Evolutionary conservation across 306 rosid genomes (phyloP).

Genomic region (Pyrus bretschneideri): DNA sequence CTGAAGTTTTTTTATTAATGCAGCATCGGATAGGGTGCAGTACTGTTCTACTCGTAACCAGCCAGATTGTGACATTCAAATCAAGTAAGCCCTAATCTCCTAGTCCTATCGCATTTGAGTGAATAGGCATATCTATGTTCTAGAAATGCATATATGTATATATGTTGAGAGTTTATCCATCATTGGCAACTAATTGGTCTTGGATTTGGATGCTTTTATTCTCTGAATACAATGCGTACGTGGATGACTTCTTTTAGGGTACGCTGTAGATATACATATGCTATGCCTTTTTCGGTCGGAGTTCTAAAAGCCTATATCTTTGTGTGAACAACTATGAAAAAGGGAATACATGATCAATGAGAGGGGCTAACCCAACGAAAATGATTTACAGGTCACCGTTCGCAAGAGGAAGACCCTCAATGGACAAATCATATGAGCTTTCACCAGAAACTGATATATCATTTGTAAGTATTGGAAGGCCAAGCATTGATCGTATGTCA

Average conservation of each 20-base stretch:
- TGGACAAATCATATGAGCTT: constrained; percentile 29
- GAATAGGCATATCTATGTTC: too few relatives aligned
- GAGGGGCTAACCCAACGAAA: neutral
- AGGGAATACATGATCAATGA: neutral
- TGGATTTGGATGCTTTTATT: neutral
- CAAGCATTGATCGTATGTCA: constrained; percentile 35
- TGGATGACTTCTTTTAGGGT: neutral
- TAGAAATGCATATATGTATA: too few relatives aligned
- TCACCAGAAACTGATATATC: constrained; percentile 43
- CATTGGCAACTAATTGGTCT: neutral
- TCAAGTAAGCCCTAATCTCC: constrained; percentile 30
- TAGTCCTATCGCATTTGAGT: too few relatives aligned
- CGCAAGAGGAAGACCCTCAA: constrained; percentile 19
- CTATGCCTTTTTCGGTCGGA: too few relatives aligned
- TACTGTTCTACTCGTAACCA: neutral
- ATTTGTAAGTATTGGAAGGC: constrained; percentile 48
- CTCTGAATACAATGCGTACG: neutral
- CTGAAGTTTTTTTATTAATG: neutral
- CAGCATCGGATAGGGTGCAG: constrained; percentile 27
- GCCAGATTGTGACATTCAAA: constrained; percentile 13
- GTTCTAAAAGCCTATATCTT: neutral
- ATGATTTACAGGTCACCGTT: constrained; percentile 42
- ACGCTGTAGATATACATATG: too few relatives aligned
- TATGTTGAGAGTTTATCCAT: neutral
- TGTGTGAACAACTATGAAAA: neutral